Conservation (phyloP, 2,329 filamentous ascomycete species). For the Ophiocordyceps polyrhachis-furcata region DNA sequence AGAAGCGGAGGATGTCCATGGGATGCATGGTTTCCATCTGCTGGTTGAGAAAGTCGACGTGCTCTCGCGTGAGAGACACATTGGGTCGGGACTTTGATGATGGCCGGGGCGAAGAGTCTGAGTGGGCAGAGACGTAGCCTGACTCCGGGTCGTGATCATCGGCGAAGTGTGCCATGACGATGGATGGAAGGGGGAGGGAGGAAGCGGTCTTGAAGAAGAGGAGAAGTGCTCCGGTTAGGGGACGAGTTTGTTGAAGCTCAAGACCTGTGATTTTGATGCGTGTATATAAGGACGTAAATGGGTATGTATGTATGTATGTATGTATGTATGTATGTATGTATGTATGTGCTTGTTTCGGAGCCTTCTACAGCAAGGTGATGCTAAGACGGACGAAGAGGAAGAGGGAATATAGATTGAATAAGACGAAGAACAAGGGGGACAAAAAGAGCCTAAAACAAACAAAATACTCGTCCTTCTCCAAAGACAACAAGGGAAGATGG, state of each 20-base stretch:
- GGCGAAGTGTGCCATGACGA: constrained; percentile 15
- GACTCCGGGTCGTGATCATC: constrained; percentile 44
- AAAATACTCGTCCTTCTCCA: background rate
- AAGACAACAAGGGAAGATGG: background rate
- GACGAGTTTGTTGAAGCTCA: background rate
- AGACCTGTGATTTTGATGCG: background rate
- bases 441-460: background rate
- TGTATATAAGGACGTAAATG: background rate
- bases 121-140: constrained; percentile 53
- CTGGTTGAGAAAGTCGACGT: constrained; percentile 78
- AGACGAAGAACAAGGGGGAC: background rate
- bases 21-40: constrained; percentile 78
- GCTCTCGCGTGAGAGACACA: constrained; percentile 69
- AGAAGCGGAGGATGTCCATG: constrained; percentile 83
- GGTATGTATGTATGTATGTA: background rate
- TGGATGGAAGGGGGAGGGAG: background rate
- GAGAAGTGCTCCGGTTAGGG: background rate
- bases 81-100: constrained; percentile 37
- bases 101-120: constrained; percentile 17
- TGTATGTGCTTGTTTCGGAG: background rate
- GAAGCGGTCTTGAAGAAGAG: background rate
- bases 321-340: background rate
- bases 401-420: too few relatives aligned
- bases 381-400: background rate
- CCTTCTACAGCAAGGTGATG: background rate